Evolutionary conservation across 2,329 filamentous ascomycete genomes (phyloP), one percentile per base, ranked within the genome.

Genomic region (Exophiala dermatitidis): DNA sequence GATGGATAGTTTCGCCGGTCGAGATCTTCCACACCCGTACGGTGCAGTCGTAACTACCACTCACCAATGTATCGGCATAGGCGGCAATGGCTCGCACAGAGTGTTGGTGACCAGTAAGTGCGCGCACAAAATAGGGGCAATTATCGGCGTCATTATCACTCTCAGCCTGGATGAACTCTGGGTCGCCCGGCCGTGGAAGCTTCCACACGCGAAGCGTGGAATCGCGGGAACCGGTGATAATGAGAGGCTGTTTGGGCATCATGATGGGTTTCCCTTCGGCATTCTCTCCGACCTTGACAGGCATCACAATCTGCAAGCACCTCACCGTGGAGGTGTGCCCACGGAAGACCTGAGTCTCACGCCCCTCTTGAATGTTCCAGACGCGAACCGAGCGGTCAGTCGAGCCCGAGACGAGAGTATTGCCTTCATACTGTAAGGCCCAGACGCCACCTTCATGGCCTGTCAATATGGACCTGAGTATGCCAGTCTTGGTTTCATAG

Each of bases 371-470:
- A 59, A 98, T 96, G 67, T 98, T 91, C 93, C 93, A 98, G 0
- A 98, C 91, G n/a, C 93, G 84, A n/a, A 98, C 93, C 7, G 93
- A 95, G 44, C 93, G 80, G 70, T 98, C 93, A 0, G 93, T 98
- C 4, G 90, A 96, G 2, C 93, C 93, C 10, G 93, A 98, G 2
- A 98, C 93, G 19, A 98, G 74, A 10, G 88, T 89, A 66, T 97
- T 96, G 47, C 90, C 91, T 66, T 96, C 85, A 67, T 97, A 98
- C 68, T 97, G 90, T 49, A 98, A 73, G 31, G 93, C 93, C 93
- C 93, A 98, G 1, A 98, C 93, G 43, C 93, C 93, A 33, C 93
- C 93, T 69, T 98, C 93, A 63, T 98, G 93, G 1, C 93, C 93
- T 64, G 90, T 85, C 2, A 98, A 81, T 59, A 86, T 88, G 65